Base-by-base conservation (phyloP, 2,329 filamentous ascomycete species). In the Aspergillus proliferans region DNA sequence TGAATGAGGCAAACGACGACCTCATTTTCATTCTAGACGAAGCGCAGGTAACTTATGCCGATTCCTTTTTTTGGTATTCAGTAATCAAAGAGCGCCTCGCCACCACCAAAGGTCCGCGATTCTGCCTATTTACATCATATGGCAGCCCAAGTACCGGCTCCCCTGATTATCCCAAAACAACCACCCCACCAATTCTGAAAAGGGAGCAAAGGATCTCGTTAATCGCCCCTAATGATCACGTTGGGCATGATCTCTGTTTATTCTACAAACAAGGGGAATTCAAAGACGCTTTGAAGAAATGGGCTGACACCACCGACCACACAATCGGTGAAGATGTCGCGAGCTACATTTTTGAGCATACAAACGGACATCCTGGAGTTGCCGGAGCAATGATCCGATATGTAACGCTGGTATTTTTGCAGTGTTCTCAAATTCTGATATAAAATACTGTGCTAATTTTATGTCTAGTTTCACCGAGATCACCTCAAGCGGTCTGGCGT, bases 71-170 rank as follows among this genome's bases (percentile, higher is more conserved):
- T 21, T 53, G 48, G 51, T 45, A 43, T 18, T 36, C 39, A 33
- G 24, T 48, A 22, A 53, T 53, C 39, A 50, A 51, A 39, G 19
- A 24, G 19, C 46, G 38, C 18, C 33, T 26, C 41, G 39, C 40
- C 21, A 33, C 21, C 24, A 18, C 19, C 21, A 21, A 41, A 24
- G 51, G 48, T n/a, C 48, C 45, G 19, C 39, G 42, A 19, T 34
- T 53, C 15, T 53, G 48, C 34, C 21, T 51, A 12, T 48, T 53
- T 28, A 43, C 45, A n/a, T 48, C 39, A 8, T 53, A 53, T 33
- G 51, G 51, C 28, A 51, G 43, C 21, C 46, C 51, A 22, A 33
- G 38, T 21, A 34, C 5, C 15, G 51, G 48, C 3, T 24, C 41
- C 2, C 34, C 22, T 24, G 26, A 43, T 30, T 53, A 43, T 28